Evolutionary conservation across 176 grass and related monocot species (phyloP).

Genomic region (Zea luxurians): DNA sequence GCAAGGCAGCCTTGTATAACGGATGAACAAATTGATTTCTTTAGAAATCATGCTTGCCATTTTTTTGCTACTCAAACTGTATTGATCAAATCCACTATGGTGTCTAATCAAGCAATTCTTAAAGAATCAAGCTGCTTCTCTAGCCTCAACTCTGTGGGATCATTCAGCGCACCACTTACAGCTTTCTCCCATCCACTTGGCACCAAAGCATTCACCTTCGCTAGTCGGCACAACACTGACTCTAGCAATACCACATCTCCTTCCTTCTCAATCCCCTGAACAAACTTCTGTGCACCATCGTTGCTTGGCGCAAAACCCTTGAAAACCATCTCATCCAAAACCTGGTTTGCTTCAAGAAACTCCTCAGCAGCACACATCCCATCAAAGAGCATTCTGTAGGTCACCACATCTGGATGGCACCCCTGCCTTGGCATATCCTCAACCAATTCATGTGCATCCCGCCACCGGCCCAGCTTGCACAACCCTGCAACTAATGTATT

Average conservation of each 20-base stretch:
- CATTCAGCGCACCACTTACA: slow-evolving; percentile 27
- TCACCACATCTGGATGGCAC: slow-evolving; percentile 50
- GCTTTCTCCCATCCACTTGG: slow-evolving; percentile 53
- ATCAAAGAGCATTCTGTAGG: slow-evolving; percentile 58
- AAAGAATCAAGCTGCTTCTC: slow-evolving; percentile 32
- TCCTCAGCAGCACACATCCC: slow-evolving; percentile 52
- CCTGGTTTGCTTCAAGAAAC: slow-evolving; percentile 29
- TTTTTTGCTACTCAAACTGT: not conserved
- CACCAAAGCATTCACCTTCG: slow-evolving; percentile 47
- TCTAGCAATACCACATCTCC: slow-evolving; percentile 37
- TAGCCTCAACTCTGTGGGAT: slow-evolving; percentile 9
- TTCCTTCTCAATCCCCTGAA: slow-evolving; percentile 49
- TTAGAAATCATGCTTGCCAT: not conserved
- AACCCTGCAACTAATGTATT: slow-evolving; percentile 31
- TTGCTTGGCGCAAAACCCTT: slow-evolving; percentile 59
- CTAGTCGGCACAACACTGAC: slow-evolving; percentile 40
- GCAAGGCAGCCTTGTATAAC: slow-evolving; percentile 11
- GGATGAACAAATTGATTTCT: not conserved
- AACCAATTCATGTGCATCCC: slow-evolving; percentile 55
- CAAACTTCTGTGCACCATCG: slow-evolving; percentile 38
- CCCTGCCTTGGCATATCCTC: slow-evolving; percentile 71
- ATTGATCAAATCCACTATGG: not conserved
- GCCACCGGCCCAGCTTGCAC: slow-evolving; percentile 55
- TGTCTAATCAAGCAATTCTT: slow-evolving; percentile 27
- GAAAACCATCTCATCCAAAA: slow-evolving; percentile 77